These are phyloP conservation scores for Centaurea solstitialis DNA, from an alignment of 129 eudicot genomes.

Conservation along the genomic window DNA sequence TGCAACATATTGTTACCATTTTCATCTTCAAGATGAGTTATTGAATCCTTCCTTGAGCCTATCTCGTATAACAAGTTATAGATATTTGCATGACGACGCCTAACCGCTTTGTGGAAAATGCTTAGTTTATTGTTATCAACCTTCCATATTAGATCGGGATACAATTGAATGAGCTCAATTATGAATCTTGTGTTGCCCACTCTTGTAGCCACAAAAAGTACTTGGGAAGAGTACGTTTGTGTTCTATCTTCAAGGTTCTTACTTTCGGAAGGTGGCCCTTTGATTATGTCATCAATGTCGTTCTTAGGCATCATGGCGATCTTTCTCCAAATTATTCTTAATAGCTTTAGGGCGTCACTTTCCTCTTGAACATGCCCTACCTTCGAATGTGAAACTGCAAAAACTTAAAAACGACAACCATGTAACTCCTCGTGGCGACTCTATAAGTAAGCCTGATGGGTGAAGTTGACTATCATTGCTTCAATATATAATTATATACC, in stretches of 20 bases:
- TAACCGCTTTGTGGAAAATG: slow-evolving; percentile 50
- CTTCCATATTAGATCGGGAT: slow-evolving; percentile 61
- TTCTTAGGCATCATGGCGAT: slow-evolving; percentile 19
- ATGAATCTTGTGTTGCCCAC: slow-evolving; percentile 46
- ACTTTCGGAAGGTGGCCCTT: slow-evolving; percentile 25
- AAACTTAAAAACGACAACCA: no score
- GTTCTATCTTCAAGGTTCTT: not conserved
- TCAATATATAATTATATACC: no score
- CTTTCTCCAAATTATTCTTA: slow-evolving; percentile 25
- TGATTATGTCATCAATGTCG: slow-evolving; percentile 19
- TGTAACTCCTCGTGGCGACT: no score
- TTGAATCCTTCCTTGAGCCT: slow-evolving; percentile 45
- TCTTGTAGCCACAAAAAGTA: slow-evolving; percentile 47
- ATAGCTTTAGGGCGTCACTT: slow-evolving; percentile 19
- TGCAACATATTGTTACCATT: slow-evolving; percentile 45
- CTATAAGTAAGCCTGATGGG: no score
- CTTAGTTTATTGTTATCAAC: slow-evolving; percentile 46
- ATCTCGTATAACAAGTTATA: slow-evolving; percentile 50
- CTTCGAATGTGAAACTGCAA: slow-evolving; percentile 17
- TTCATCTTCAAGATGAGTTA: slow-evolving; percentile 32
- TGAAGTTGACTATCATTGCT: no score
- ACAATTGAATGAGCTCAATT: slow-evolving; percentile 37
- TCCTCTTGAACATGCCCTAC: slow-evolving; percentile 10
- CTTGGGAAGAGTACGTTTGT: slow-evolving; percentile 34
- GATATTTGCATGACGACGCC: slow-evolving; percentile 46